Evolutionary conservation across 2,329 filamentous ascomycete species (phyloP).

Genomic region (Coniella vitis): DNA sequence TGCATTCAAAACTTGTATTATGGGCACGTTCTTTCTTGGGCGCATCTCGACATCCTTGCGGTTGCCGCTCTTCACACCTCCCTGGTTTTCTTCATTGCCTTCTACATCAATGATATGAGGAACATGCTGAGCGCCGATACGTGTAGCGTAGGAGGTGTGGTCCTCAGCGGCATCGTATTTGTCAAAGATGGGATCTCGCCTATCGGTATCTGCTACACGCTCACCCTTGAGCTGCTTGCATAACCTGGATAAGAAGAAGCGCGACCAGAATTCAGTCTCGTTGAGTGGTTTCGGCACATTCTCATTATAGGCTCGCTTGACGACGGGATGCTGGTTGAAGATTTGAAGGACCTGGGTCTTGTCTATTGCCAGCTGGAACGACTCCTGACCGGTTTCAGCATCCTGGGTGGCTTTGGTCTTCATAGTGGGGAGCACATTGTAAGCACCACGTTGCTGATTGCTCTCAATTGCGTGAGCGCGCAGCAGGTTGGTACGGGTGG

Average conservation of each 20-base stretch:
- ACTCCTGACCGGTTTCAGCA: conserved; percentile 49
- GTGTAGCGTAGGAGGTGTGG: conserved; percentile 43
- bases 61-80: conserved; percentile 74
- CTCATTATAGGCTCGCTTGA: conserved; percentile 87
- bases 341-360: conserved; percentile 91
- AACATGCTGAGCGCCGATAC: conserved; percentile 57
- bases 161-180: conserved; percentile 75
- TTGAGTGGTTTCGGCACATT: conserved; percentile 70
- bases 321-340: conserved; percentile 84
- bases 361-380: conserved; percentile 64
- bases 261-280: conserved; percentile 82
- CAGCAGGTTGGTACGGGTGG: conserved; percentile 75
- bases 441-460: conserved; percentile 78
- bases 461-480: conserved; percentile 86
- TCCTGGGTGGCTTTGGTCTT: conserved; percentile 68
- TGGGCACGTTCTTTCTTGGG: conserved; percentile 73
- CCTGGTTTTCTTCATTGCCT: conserved; percentile 92
- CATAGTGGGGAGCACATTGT: conserved; percentile 88
- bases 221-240: conserved; percentile 91
- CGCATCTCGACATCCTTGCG: conserved; percentile 86
- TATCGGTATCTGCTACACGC: conserved; percentile 70
- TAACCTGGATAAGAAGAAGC: conserved; percentile 86
- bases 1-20: conserved; percentile 81
- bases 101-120: conserved; percentile 88
- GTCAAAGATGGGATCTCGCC: conserved; percentile 73